A percentile compares a stretch with the other conserved stretches of the same genome.
Evolutionary conservation across 495 filamentous ascomycete species (phyloP).

Genomic region (Bacidia gigantensis): DNA sequence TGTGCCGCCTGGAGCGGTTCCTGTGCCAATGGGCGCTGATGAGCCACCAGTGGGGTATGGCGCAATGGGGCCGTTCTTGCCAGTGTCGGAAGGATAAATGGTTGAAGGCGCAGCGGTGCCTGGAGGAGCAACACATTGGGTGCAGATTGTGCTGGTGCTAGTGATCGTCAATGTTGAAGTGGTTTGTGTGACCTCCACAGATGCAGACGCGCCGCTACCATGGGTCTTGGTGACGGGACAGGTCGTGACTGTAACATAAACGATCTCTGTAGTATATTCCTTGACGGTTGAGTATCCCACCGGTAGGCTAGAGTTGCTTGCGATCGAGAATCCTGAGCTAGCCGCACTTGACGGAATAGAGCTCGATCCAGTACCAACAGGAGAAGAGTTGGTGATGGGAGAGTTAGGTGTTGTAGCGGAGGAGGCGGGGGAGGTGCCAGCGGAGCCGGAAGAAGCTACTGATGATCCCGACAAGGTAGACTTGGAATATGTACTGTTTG

Average conservation of each 20-base stretch:
- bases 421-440: conserved; percentile 1
- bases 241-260: conserved; percentile 14
- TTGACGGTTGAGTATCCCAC: not conserved
- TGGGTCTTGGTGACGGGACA: conserved; percentile 15
- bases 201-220: conserved; percentile 7
- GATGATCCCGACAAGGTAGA: not conserved
- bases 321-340: not conserved
- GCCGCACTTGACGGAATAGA: conserved; percentile 7
- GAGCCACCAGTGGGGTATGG: conserved; percentile 5
- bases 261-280: conserved; percentile 5
- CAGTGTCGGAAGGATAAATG: not conserved
- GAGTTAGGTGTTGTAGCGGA: not conserved
- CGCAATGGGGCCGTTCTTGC: conserved; percentile 6
- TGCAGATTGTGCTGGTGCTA: conserved; percentile 14
- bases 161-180: conserved; percentile 10
- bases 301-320: conserved; percentile 1
- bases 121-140: conserved; percentile 13
- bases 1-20: not conserved
- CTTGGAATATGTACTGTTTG: not conserved
- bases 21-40: not conserved
- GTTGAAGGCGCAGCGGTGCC: not conserved
- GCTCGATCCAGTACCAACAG: conserved; percentile 7
- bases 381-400: conserved; percentile 11
- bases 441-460: not conserved
- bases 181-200: conserved; percentile 6